Conservation (phyloP, 768 basidiomycete genomes). For the Termitomyces sp. region DNA sequence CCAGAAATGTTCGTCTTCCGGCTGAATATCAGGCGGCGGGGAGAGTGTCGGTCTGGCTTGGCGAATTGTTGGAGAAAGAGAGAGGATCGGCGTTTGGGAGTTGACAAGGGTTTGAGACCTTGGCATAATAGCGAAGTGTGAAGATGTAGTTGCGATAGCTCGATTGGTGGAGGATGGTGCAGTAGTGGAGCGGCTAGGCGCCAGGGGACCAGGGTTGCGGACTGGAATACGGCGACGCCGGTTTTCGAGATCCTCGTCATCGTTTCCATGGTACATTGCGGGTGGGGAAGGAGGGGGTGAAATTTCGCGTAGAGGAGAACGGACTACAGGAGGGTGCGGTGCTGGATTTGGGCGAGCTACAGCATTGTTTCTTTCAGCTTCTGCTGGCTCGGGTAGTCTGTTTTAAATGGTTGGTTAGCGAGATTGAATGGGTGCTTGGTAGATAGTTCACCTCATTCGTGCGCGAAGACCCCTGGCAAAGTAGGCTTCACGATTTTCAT, state of each 20-base stretch:
- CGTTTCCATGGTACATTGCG: conserved; percentile 20
- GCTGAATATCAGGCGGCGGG: conserved; percentile 6
- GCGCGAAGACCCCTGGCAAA: conserved; percentile 60
- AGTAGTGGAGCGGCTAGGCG: not conserved
- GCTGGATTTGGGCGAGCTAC: conserved; percentile 1
- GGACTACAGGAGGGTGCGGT: conserved; percentile 14
- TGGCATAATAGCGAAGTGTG: conserved; percentile 12
- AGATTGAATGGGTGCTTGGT: not conserved
- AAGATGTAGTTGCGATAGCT: conserved; percentile 9
- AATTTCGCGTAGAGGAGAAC: conserved; percentile 37
- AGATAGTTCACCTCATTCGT: conserved; percentile 62
- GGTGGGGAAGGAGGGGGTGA: conserved; percentile 28
- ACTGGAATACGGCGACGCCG: conserved; percentile 33
- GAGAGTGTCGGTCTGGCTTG: conserved; percentile 3
- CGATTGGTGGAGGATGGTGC: not conserved
- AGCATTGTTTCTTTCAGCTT: conserved; percentile 8
- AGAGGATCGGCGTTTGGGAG: conserved; percentile 6
- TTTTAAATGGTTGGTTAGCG: conserved; percentile 14
- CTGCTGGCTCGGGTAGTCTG: conserved; percentile 22
- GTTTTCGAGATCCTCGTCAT: conserved; percentile 36
- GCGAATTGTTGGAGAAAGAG: conserved; percentile 17
- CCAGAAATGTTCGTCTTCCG: conserved; percentile 16
- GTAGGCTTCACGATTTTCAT: conserved; percentile 48
- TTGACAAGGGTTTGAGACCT: conserved; percentile 7
- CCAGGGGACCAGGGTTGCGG: conserved; percentile 1